Evolutionary conservation across 2,329 filamentous ascomycete genomes (phyloP), one percentile per base, ranked within the genome.

Genomic region (Fusarium coicis): DNA sequence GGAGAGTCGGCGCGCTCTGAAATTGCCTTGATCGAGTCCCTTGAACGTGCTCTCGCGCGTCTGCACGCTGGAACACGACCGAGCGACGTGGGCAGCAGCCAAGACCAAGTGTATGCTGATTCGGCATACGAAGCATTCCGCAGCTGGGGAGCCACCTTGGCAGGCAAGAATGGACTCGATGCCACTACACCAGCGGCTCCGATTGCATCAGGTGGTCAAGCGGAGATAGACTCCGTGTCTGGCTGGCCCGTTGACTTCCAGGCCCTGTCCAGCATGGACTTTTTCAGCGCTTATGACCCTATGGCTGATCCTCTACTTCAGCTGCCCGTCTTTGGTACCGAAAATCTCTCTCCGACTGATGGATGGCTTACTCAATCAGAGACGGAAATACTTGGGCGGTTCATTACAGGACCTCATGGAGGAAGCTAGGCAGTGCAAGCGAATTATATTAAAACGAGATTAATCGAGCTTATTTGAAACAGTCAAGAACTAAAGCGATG

Each of bases 281-380:
- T 61, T 32, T 61, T 61, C 49, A 61, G 58, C 37, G 49, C 30
- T 23, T 61, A 56, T 18, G 58, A 61, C 58, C 49, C 49, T 7
- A 21, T 14, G 49, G 30, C 49, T 14, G 58, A 61, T 56, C 36
- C 57, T 36, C 30, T 54, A 36, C 47, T 60, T 43, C 57, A 60
- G 28, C n/a, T 42, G 2, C 57, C 57, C 18, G 11, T 53, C 4
- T 54, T 60, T 21, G 57, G 46, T 7, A 43, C 57, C 1, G 36
- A 60, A 19, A 43, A 37, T 43, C 37, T 56, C 16, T 61, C 58
- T 37, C 58, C 49, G 9, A 21, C 58, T 37, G 49, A 36, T 21
- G 58, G 49, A 23, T 61, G 58, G 58, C 49, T 56, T 30, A 61
- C 58, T 0, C 58, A 61, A 4, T 23, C 58, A 9, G 58, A 61